These are phyloP conservation scores for Alternaria gansuensis DNA, from an alignment of 2,329 filamentous ascomycete genomes.

Conservation along the genomic window DNA sequence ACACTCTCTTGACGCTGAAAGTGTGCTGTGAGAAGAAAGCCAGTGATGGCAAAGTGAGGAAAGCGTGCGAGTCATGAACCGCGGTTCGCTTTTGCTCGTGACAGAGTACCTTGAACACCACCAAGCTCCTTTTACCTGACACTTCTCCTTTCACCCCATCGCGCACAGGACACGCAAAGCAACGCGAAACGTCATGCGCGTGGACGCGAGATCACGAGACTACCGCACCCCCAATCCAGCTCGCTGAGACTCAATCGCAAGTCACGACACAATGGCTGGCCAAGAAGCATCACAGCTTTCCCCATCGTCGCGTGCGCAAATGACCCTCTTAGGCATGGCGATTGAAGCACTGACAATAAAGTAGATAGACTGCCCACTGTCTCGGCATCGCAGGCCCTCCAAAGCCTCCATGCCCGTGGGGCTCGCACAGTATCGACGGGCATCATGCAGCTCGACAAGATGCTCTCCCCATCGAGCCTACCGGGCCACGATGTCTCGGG, in stretches of 20 bases:
- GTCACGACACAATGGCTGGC: constrained; percentile 40
- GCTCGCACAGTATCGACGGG: constrained; percentile 60
- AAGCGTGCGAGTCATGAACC: constrained; percentile 36
- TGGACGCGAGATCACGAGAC: constrained; percentile 36
- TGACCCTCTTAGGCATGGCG: background rate
- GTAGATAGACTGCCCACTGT: constrained; percentile 79
- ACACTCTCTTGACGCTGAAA: background rate
- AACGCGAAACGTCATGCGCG: constrained; percentile 31
- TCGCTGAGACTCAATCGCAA: constrained; percentile 15
- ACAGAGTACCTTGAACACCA: constrained; percentile 29
- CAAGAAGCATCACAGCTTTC: constrained; percentile 39
- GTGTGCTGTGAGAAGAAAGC: background rate
- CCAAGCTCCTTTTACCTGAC: background rate
- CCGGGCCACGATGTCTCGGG: constrained; percentile 36
- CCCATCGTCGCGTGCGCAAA: constrained; percentile 52
- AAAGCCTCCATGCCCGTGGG: constrained; percentile 64
- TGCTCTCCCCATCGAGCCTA: constrained; percentile 45
- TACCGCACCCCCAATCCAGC: constrained; percentile 10
- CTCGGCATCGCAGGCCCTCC: constrained; percentile 76
- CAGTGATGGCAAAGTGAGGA: constrained; percentile 19
- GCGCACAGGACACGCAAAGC: constrained; percentile 11
- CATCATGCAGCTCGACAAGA: constrained; percentile 58
- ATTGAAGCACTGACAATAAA: constrained; percentile 27
- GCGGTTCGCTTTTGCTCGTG: constrained; percentile 32
- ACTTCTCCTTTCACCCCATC: constrained; percentile 2